Evolutionary conservation across 2,329 filamentous ascomycete species (phyloP), one percentile per base, ranked within the genome.

Genomic region (Thyridium curvatum): DNA sequence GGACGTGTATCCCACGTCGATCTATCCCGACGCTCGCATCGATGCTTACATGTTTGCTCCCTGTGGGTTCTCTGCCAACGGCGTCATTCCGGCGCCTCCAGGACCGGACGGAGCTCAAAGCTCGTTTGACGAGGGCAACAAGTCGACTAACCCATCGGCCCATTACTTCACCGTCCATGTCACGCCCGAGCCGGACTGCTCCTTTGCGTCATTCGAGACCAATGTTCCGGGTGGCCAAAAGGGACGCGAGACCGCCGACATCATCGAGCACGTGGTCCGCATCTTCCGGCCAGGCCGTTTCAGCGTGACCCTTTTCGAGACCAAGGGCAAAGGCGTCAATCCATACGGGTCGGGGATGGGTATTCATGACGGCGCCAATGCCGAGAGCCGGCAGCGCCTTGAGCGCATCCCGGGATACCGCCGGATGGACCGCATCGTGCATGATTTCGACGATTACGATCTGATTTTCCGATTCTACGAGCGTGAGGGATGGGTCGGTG

Each of bases 141-240:
- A 26, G 10, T 6, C 21, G 10, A 10, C 21, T 26, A 26, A 6
- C 6, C 21, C 21, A 10, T 68, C 75, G 4, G 84, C 79, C 31
- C 89, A 97, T 65, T 98, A 98, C 68, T 98, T 96, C 66, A 98
- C 91, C 1, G 93, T 98, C 17, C 93, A 98, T 58, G 93, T 98
- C 49, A 98, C 93, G 0, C 93, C 93, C 1, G 93, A 98, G 71
- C 88, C 91, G 12, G 82, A 95, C 54, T 98, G 91, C 71, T 96
- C 90, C 5, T 98, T 94, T 60, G 93, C 93, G 29, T 96, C 89
- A 2, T 98, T 98, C 58, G 93, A 98, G 71, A 97, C 93, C 49
- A 98, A 97, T 52, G 91, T 98, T 4, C 93, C 93, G 2, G 85
- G 88, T 18, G 82, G 81, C 5, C 88, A 95, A 66, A 87, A 79